Evolutionary conservation across 805 yeast genomes (phyloP).

Genomic region (Clavispora carvajalis): DNA sequence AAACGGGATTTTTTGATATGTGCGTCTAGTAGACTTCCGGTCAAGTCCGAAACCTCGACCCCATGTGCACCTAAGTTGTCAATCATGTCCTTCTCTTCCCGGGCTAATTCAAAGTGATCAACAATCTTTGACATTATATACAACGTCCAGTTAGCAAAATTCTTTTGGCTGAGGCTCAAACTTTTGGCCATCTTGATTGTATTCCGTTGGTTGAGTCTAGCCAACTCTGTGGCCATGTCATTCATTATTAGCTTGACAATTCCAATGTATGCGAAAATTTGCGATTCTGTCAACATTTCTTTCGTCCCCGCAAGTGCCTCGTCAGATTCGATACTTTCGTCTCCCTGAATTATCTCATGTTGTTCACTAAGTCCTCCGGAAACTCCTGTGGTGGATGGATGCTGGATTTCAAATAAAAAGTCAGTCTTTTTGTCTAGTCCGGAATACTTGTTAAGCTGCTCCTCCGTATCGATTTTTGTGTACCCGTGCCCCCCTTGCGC

Average conservation of each 20-base stretch:
- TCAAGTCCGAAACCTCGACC: constrained; percentile 65
- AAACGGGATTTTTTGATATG: constrained; percentile 9
- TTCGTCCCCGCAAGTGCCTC: constrained; percentile 76
- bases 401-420: constrained; percentile 37
- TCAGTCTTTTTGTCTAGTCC: constrained; percentile 49
- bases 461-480: constrained; percentile 83
- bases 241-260: constrained; percentile 69
- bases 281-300: constrained; percentile 72
- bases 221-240: constrained; percentile 78
- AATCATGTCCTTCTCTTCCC: constrained; percentile 82
- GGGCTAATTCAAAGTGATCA: constrained; percentile 69
- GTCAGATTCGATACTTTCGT: constrained; percentile 43
- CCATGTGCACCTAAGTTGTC: constrained; percentile 83
- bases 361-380: constrained; percentile 19
- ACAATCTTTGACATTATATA: constrained; percentile 66
- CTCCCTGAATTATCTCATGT: constrained; percentile 30
- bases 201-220: constrained; percentile 48
- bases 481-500: constrained; percentile 59
- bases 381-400: constrained; percentile 15
- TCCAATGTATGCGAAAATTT: constrained; percentile 89
- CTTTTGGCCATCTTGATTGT: constrained; percentile 52
- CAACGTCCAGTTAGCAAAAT: constrained; percentile 81
- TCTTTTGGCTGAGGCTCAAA: constrained; percentile 64
- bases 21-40: constrained; percentile 51
- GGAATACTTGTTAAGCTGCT: constrained; percentile 70